Evolutionary conservation across 352 stramenopile genomes (phyloP).

Genomic region (Globisporangium nodosum): DNA sequence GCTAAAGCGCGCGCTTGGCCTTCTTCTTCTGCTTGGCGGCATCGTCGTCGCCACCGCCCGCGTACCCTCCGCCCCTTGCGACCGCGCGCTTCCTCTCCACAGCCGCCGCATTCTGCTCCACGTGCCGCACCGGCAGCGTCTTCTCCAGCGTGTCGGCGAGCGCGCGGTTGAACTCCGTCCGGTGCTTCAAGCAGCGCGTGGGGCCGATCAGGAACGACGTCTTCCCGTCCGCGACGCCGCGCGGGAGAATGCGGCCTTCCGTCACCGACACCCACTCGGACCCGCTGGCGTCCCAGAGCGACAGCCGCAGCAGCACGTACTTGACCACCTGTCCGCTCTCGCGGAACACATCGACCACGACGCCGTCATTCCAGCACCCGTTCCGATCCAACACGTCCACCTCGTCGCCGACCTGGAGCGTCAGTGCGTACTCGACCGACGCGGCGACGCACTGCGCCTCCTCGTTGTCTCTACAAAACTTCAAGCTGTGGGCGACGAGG

Average conservation of each 20-base stretch:
- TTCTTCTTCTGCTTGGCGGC: constrained; percentile 12
- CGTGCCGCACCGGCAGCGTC: constrained; percentile 41
- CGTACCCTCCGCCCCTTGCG: constrained; percentile 7
- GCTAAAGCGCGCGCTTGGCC: constrained; percentile 4
- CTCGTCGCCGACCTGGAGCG: constrained; percentile 48
- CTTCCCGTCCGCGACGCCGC: constrained; percentile 50
- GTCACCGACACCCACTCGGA: constrained; percentile 67
- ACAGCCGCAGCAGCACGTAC: constrained; percentile 62
- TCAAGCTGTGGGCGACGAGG: constrained; percentile 44
- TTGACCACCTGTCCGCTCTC: constrained; percentile 35
- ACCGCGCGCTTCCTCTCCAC: constrained; percentile 14
- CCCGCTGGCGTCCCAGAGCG: constrained; percentile 45
- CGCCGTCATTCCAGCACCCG: constrained; percentile 76
- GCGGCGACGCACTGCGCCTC: constrained; percentile 33
- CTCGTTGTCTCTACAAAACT: constrained; percentile 13
- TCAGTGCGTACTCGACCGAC: constrained; percentile 65
- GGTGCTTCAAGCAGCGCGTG: constrained; percentile 29
- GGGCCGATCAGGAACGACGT: constrained; percentile 34
- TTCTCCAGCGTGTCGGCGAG: constrained; percentile 45
- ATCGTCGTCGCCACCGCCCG: not conserved
- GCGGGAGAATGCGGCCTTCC: constrained; percentile 69
- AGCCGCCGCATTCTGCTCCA: constrained; percentile 19
- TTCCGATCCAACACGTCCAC: constrained; percentile 78
- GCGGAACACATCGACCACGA: constrained; percentile 55
- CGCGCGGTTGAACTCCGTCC: constrained; percentile 39